These are phyloP conservation scores for Dillenia suffruticosa DNA, from an alignment of 164 flowering plant genomes.

Conservation along the genomic window DNA sequence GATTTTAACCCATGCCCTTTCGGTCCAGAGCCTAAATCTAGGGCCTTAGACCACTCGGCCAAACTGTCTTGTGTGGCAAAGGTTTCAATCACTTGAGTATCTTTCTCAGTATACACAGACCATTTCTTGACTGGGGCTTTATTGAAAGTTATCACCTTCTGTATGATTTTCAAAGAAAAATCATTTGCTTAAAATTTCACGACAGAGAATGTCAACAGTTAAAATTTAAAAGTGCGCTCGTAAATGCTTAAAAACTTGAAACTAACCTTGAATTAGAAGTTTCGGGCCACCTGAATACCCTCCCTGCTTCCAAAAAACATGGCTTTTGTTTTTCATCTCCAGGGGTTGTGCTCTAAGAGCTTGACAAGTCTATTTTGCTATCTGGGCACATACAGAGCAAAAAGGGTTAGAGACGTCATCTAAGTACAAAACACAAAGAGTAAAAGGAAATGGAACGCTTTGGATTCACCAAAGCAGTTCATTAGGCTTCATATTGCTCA, in stretches of 20 bases:
- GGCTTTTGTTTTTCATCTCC: conserved; percentile 43
- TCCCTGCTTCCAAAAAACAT: conserved; percentile 57
- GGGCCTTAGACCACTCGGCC: conserved; percentile 96
- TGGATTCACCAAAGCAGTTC: too few relatives aligned
- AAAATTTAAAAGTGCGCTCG: too few relatives aligned
- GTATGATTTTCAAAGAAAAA: conserved; percentile 16
- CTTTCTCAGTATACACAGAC: conserved; percentile 31
- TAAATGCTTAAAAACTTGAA: background rate
- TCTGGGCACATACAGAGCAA: background rate
- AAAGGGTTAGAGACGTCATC: too few relatives aligned
- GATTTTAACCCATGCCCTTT: conserved; percentile 99
- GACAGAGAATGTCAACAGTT: too few relatives aligned
- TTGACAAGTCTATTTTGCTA: conserved; percentile 41
- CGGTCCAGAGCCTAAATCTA: conserved; percentile 99
- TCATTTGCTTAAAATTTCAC: too few relatives aligned
- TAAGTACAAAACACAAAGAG: too few relatives aligned
- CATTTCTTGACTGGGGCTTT: conserved; percentile 31
- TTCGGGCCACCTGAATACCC: conserved; percentile 28
- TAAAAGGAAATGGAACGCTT: too few relatives aligned
- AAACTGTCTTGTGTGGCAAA: conserved; percentile 30
- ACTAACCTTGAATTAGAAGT: conserved; percentile 65
- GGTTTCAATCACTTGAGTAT: conserved; percentile 16
- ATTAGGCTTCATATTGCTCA: too few relatives aligned
- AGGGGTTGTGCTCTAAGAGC: conserved; percentile 68
- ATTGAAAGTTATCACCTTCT: conserved; percentile 21